Conservation (phyloP, 192 early-diverging fungal genomes). For the Coemansia sp. region DNA sequence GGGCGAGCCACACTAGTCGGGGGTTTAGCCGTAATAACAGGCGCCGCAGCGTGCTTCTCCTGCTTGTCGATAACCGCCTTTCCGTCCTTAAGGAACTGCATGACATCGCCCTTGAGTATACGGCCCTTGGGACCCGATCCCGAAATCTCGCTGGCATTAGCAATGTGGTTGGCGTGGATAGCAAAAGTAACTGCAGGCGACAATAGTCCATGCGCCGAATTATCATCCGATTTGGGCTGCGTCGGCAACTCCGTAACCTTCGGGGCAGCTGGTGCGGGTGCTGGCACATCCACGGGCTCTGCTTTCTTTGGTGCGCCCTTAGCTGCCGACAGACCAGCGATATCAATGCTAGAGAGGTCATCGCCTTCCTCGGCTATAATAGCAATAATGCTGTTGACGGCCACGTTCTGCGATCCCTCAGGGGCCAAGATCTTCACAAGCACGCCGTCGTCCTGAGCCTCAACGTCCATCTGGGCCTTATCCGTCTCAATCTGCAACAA, state of each 20-base stretch:
- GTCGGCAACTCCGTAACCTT: constrained; percentile 17
- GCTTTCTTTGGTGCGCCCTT: not conserved
- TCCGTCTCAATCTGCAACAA: constrained; percentile 96
- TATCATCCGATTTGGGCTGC: constrained; percentile 18
- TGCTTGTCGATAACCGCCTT: constrained; percentile 55
- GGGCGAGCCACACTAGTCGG: not conserved
- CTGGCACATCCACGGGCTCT: not conserved
- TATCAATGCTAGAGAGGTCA: constrained; percentile 74
- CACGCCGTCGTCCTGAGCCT: constrained; percentile 97
- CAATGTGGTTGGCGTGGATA: constrained; percentile 48
- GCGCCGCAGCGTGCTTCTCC: constrained; percentile 2
- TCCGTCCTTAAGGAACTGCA: constrained; percentile 57
- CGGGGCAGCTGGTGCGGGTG: constrained; percentile 3
- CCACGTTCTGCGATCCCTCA: constrained; percentile 63
- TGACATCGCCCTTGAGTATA: constrained; percentile 75
- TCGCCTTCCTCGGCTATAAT: constrained; percentile 89
- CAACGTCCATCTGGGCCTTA: constrained; percentile 99
- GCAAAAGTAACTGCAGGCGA: constrained; percentile 51
- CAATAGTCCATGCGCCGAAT: constrained; percentile 20
- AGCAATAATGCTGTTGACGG: constrained; percentile 76
- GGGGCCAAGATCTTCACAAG: constrained; percentile 88
- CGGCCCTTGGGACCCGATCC: constrained; percentile 68
- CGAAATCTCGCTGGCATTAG: constrained; percentile 43
- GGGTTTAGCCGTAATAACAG: not conserved
- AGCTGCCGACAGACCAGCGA: constrained; percentile 51